Conservation (phyloP, 2,329 filamentous ascomycete genomes). For the Plectosphaerella plurivora region DNA sequence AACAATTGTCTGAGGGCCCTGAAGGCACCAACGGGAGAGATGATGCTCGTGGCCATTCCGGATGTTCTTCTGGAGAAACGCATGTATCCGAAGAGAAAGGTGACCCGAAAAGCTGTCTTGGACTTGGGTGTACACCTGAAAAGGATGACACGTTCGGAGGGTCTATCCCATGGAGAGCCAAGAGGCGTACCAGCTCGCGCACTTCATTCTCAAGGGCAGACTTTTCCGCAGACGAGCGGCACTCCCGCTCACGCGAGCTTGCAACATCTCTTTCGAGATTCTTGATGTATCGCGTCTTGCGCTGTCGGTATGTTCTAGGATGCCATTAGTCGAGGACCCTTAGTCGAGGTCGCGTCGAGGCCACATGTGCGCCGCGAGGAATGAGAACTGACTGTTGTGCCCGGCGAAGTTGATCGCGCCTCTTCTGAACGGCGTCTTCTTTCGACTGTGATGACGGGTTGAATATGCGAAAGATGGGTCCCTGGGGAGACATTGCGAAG, state of each 20-base stretch:
- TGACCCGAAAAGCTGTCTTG: background rate
- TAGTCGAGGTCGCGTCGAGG: background rate
- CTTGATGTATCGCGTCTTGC: conserved; percentile 22
- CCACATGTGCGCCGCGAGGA: background rate
- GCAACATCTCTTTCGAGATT: conserved; percentile 19
- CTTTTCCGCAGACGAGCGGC: conserved; percentile 8
- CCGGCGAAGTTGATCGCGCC: conserved; percentile 20
- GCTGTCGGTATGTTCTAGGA: conserved; percentile 21
- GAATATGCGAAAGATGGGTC: conserved; percentile 24
- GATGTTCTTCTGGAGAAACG: background rate
- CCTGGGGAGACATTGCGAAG: background rate
- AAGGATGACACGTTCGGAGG: background rate
- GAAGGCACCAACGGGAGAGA: too few species aligned
- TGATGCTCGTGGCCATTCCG: background rate
- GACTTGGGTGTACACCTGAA: background rate
- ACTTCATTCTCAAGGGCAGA: conserved; percentile 5
- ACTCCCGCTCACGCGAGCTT: conserved; percentile 9
- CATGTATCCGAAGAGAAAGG: background rate
- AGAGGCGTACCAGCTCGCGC: conserved; percentile 7
- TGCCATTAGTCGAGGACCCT: too few species aligned
- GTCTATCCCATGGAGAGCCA: conserved; percentile 12
- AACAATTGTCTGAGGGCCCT: too few species aligned
- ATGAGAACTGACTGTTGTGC: conserved; percentile 18
- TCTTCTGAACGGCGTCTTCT: conserved; percentile 18
- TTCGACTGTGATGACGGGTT: conserved; percentile 20